Base-by-base conservation (phyloP, 495 filamentous ascomycete genomes). In the Tuber borchii region DNA sequence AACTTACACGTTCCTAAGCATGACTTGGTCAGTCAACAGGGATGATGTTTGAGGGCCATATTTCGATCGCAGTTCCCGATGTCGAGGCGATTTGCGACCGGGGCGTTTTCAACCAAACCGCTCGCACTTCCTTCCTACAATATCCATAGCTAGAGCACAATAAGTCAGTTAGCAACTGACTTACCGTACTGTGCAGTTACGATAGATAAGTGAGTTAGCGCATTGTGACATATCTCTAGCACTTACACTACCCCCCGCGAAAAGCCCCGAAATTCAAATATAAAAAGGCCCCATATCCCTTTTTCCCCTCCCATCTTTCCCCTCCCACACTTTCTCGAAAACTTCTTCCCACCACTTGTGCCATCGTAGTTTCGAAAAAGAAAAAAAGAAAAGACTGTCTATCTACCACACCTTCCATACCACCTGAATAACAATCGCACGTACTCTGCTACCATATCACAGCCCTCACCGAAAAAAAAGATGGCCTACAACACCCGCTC, bases 401-500 rank as follows among this genome's bases (percentile, higher is more conserved):
- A 19, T 14, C 61, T n/a, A 5, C 31, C 34, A 8, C 40, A 40
- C 26, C 44, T 31, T 2, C 39, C 37, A 72, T 51, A 43, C 17
- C n/a, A 17, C 39, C n/a, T 10, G n/a, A 65, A 75, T 22, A 56
- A 43, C 42, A 7, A 12, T 43, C 39, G 39, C 39, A 40, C 39
- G 39, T 6, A 40, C 39, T 40, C 39, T 5, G 39, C 48, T 7
- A 22, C 22, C 48, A 10, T n/a, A 10, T 8, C n/a, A 31, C n/a
- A 61, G 12, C 51, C n/a, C 39, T 65, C 61, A 44, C 71, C 71
- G 34, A 79, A 83, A 44, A 80, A 20, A 68, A 71, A 39, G 14
- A 84, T 84, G 83, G 77, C 81, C 34, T 84, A 79, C n/a, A 84
- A 83, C 42, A 82, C 83, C 48, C 79, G 83, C 10, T 83, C 83